A percentile compares a stretch with the other conserved stretches of the same genome.
Conservation (phyloP, 257 asterid genomes). For the Primulina eburnea region DNA sequence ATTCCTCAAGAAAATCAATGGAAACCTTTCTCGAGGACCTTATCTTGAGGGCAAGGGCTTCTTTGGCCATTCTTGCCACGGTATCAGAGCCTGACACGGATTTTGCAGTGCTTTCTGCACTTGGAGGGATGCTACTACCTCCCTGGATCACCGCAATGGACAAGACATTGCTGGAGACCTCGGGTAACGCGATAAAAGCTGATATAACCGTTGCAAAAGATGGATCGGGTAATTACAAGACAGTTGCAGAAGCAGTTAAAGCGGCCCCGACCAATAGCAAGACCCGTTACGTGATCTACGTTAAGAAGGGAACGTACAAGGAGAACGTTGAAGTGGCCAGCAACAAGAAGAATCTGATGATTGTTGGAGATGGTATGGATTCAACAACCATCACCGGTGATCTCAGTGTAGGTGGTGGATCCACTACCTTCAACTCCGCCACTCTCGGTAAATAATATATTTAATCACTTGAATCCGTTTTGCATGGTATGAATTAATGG, state of each 20-base stretch:
- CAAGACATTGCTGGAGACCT: slow-evolving; percentile 34
- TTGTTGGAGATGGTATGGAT: slow-evolving; percentile 55
- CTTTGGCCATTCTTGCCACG: slow-evolving; percentile 36
- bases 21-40: slow-evolving; percentile 24
- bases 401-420: slow-evolving; percentile 44
- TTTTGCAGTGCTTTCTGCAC: neutral
- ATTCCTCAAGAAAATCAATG: neutral
- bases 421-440: slow-evolving; percentile 51
- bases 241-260: slow-evolving; percentile 42
- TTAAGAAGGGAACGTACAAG: slow-evolving; percentile 47
- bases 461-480: neutral
- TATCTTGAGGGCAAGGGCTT: slow-evolving; percentile 36
- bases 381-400: slow-evolving; percentile 43
- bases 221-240: slow-evolving; percentile 42
- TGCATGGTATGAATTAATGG: no score
- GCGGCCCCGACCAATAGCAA: slow-evolving; percentile 39
- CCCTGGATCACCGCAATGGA: slow-evolving; percentile 40
- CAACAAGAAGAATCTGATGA: slow-evolving; percentile 46
- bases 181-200: slow-evolving; percentile 21
- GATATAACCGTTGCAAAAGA: slow-evolving; percentile 44
- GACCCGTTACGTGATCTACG: slow-evolving; percentile 39
- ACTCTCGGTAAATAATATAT: slow-evolving; percentile 44
- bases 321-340: slow-evolving; percentile 47
- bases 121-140: slow-evolving; percentile 26
- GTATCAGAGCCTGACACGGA: slow-evolving; percentile 6